Base-by-base conservation (phyloP, 225 moss, liverwort and hornwort species). In the Thuidium tamariscinum region DNA sequence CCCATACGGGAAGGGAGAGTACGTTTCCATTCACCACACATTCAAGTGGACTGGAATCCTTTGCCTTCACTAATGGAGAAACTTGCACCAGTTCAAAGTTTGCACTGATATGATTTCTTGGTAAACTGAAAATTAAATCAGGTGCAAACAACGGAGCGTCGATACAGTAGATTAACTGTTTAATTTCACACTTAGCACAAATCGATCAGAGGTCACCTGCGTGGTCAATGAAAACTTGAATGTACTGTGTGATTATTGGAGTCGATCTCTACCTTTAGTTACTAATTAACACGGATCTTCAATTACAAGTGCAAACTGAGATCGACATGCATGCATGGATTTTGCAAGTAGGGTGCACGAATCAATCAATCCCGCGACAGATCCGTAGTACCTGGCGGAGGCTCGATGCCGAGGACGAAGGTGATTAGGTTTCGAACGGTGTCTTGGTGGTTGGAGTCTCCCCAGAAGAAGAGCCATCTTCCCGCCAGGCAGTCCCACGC, bases 361-460 rank as follows among this genome's bases (percentile, higher is more conserved):
- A 39, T 39, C 42, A 55, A 39, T 39, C 42, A 42, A 19, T 79
- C 59, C 41, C 19, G 27, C 17, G 39, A 57, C 9, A 16, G 29
- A 37, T 51, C 37, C 8, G 5, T 52, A 67, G 5, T 52, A 67
- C 67, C 81, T 49, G 67, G 89, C 3, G 92, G 92, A 5, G 90
- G 92, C 2, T 74, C 54, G 60, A 93, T 88, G 5, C 80, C 41
- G 36, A 96, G 86, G 32, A 89, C 60, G 77, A 96, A 94, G 49
- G 80, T 81, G 6, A 95, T 36, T 17, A 96, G 70, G 73, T 95
- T 96, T 36, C 93, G 89, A 71, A 96, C 87, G 23, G 90, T 94
- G 93, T 96, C 95, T 82, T 93, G 94, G 88, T 91, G 89, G 86
- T 96, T 96, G 42, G 95, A 94, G 84, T 94, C 96, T 39, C 96